Percentiles rank a stretch among this genome's conserved stretches.
Conservation (phyloP, 371 early-diverging fungal genomes). For the Phascolomyces articulosus region DNA sequence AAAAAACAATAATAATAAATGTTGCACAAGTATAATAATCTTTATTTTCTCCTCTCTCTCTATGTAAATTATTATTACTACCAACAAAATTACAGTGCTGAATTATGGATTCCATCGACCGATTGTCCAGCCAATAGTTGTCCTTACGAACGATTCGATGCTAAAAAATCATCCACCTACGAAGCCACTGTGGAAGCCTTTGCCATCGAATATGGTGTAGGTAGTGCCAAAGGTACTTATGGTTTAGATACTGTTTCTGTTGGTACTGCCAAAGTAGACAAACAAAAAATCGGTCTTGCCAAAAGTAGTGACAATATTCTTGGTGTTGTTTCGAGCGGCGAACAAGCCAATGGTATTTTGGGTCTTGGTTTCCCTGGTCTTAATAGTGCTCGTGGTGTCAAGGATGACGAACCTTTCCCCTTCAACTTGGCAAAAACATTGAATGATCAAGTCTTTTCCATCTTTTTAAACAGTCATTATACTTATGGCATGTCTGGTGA, state of each 20-base stretch:
- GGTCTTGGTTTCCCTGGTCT: constrained; percentile 32
- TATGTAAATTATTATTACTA: too few relatives aligned
- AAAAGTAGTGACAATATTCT: constrained; percentile 23
- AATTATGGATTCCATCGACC: constrained; percentile 46
- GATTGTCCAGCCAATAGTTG: constrained; percentile 30
- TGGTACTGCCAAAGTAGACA: constrained; percentile 20
- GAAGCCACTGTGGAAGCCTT: constrained; percentile 24
- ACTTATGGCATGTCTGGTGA: constrained; percentile 24
- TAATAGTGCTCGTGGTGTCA: constrained; percentile 16
- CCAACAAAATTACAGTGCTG: constrained; percentile 31
- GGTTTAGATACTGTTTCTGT: constrained; percentile 28
- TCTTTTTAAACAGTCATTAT: constrained; percentile 19
- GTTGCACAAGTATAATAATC: neutral
- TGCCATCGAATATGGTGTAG: constrained; percentile 44
- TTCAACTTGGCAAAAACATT: constrained; percentile 26
- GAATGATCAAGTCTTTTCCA: constrained; percentile 29
- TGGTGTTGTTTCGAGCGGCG: constrained; percentile 11
- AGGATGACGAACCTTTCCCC: constrained; percentile 22
- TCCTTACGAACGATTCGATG: constrained; percentile 41
- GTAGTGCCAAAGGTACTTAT: constrained; percentile 45
- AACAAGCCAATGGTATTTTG: constrained; percentile 32
- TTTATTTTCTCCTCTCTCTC: neutral
- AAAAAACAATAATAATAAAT: neutral
- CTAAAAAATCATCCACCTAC: constrained; percentile 33
- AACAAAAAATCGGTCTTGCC: constrained; percentile 30